Evolutionary conservation across 2,329 filamentous ascomycete species (phyloP), one percentile per base, ranked within the genome.

Genomic region (Fusarium sp.): DNA sequence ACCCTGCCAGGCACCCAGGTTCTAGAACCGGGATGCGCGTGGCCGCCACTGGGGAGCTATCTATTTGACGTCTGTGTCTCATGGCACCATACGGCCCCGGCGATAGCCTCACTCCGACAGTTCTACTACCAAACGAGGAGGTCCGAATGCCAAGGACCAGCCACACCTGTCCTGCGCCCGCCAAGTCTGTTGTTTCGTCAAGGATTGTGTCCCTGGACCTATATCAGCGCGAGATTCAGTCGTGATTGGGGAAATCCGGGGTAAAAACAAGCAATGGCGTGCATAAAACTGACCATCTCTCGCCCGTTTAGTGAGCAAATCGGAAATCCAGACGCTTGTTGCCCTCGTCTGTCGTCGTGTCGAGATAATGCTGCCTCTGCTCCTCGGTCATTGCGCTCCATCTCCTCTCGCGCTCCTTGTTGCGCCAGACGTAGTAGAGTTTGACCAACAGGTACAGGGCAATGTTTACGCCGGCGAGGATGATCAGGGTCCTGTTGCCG

Each of bases 371-470:
- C 57, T 51, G 51, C 11, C 11, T 68, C 0, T 58, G 16, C 41
- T 64, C 62, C 12, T 56, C 57, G 9, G 63, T 55, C 63, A 65
- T 67, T 40, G 50, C 53, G 23, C 41, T 48, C 66, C 60, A 65
- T 67, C 31, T 68, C 40, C 27, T 41, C 31, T 65, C 62, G 23
- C 52, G 40, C 9, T 12, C 34, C n/a, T 41, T 43, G 53, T 84
- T 85, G 3, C 79, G 76, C 78, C 76, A 79, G 12, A 82, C 73
- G 53, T 85, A 82, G 54, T 78, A 82, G 0, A 74, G 65, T 67
- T 84, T 84, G 23, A 79, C 75, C 2, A 78, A 62, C 13, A 77
- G 61, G 63, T 87, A 87, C 3, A 86, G 51, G 7, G 65, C 60
- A 9, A 73, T 55, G 47, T 76, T 75, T 34, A 76, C 55, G 40